Evolutionary conservation across 2,329 filamentous ascomycete genomes (phyloP).

Genomic region (Talaromyces verruculosus): DNA sequence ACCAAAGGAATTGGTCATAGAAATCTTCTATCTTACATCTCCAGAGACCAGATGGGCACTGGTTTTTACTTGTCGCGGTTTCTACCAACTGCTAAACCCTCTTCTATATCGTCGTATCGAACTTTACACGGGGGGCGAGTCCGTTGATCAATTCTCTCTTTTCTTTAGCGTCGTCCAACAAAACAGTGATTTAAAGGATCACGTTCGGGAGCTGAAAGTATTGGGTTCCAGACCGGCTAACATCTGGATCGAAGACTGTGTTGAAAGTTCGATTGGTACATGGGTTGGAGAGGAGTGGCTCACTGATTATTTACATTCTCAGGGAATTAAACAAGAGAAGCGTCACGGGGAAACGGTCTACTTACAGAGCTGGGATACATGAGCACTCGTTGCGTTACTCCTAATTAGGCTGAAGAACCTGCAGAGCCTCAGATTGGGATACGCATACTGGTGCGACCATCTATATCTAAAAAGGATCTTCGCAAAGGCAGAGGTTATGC

Average conservation of each 20-base stretch:
- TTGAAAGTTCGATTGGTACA: background rate
- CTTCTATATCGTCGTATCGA: background rate
- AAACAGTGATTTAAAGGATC: background rate
- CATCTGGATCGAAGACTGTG: background rate
- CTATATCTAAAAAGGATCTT: background rate
- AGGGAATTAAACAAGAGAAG: too few relatives aligned
- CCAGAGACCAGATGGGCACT: background rate
- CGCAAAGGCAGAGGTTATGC: background rate
- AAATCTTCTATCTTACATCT: background rate
- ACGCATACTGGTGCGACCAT: background rate
- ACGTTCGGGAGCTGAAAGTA: background rate
- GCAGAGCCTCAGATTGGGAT: background rate
- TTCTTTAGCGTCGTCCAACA: background rate
- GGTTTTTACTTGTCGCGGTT: background rate
- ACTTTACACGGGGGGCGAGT: background rate
- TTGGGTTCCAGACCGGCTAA: background rate
- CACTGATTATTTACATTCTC: background rate
- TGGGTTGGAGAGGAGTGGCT: background rate
- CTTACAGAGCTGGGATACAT: background rate
- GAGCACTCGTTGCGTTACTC: background rate
- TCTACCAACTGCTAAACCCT: background rate
- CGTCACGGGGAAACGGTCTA: background rate
- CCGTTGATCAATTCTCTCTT: background rate
- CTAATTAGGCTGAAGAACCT: background rate
- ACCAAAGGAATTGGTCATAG: background rate